Base-by-base conservation (phyloP, 495 filamentous ascomycete species). In the Chaetomidium leptoderma region DNA sequence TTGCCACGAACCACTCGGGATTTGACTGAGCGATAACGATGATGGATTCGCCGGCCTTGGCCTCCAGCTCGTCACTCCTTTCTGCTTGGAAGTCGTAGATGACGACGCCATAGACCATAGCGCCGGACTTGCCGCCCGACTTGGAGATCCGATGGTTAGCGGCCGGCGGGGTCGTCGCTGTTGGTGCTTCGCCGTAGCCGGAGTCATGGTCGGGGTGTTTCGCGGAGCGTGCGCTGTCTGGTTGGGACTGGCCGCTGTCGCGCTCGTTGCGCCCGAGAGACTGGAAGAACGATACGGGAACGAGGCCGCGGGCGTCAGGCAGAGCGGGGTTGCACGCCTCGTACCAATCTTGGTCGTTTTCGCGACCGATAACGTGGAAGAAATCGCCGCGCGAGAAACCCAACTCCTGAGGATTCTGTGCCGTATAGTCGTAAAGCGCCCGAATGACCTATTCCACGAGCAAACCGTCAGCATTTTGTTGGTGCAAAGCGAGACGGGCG, bases 11-110 rank as follows among this genome's bases (percentile, higher is more conserved):
- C 93, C 93, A 98, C 70, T 98, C 93, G 35, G 92, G 91, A 65
- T 97, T 97, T n/a, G 93, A 97, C 72, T 97, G 93, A 37, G 93
- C 93, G 68, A 97, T 97, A 27, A 97, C 91, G 55, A 98, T 96
- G 66, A 98, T 97, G 35, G 90, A 88, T 71, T 98, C 93, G 55
- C 93, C 95, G 45, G 87, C 84, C 70, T 93, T 95, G 26, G 95
- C 95, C 60, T 97, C 92, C 60, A 98, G 72, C 72, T 98, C 93
- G 63, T 97, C 95, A 2, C 92, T 89, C 51, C 95, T 80, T 71
- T 98, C 95, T 1, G 93, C 95, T 56, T 89, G 82, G 73, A 98
- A 98, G 71, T 98, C 95, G 67, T 97, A 98, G 77, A 92, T 86
- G 54, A 98, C 95, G 40, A 97, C 83, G 32, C 93, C 93, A 64